A percentile compares a stretch with the other conserved stretches of the same genome.
Evolutionary conservation across 768 basidiomycete species (phyloP).

Genomic region (Gloeostereum incarnatum): DNA sequence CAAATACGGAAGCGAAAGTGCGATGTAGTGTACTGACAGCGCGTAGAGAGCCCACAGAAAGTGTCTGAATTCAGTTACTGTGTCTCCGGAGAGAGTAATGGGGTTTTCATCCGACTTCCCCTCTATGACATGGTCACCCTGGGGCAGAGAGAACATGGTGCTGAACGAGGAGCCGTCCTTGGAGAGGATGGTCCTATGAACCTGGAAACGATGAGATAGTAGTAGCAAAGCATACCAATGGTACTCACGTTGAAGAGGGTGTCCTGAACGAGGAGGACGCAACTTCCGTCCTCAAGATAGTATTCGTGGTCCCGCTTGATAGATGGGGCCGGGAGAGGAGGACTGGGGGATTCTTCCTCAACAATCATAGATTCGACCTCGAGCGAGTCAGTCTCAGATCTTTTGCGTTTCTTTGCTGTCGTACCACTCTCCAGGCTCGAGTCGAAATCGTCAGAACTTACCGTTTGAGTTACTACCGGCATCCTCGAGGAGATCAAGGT

Average conservation of each 20-base stretch:
- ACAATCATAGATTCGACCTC: no score
- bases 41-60: constrained; percentile 77
- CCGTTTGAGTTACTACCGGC: no score
- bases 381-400: no score
- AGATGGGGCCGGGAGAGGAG: no score
- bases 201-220: constrained; percentile 20
- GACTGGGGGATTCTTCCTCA: no score
- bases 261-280: constrained; percentile 51
- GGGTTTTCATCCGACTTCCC: constrained; percentile 60
- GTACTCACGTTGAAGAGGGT: constrained; percentile 57
- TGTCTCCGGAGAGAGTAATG: constrained; percentile 54
- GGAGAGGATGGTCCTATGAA: constrained; percentile 51
- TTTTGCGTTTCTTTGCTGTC: no score
- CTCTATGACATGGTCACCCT: constrained; percentile 39
- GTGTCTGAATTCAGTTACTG: constrained; percentile 54
- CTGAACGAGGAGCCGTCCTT: constrained; percentile 57
- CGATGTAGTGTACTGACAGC: constrained; percentile 32
- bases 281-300: constrained; percentile 64
- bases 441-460: no score
- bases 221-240: background rate
- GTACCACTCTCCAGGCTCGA: no score
- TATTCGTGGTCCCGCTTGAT: constrained; percentile 43
- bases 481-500: no score
- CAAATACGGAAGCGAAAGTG: constrained; percentile 3
- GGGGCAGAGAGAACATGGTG: constrained; percentile 60